Base-by-base conservation (phyloP, 2,329 filamentous ascomycete genomes). In the Colletotrichum orbiculare region DNA sequence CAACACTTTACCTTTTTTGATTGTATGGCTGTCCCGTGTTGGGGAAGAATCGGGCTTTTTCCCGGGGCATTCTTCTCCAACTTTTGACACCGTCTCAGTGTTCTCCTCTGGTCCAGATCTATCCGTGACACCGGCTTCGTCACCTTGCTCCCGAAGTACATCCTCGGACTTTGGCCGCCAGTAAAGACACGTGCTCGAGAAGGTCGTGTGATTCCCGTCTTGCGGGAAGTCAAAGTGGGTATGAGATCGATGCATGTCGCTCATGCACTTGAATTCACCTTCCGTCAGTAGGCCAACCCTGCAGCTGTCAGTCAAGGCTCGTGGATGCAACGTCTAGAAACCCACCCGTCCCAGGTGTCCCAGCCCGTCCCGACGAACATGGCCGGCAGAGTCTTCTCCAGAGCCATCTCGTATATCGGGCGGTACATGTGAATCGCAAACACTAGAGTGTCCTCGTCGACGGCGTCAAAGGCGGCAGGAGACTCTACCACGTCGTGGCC, bases 391-490 rank as follows among this genome's bases (percentile, higher is more conserved):
- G 75, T 68, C 0, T 74, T 71, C 2, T 76, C 70, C 2, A 92
- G 75, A 0, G 87, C 80, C 6, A 79, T 73, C 25, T 83, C 77
- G 54, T 87, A 91, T 45, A 85, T 81, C 42, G 76, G 79, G 25
- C 77, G 79, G 61, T 88, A 87, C 63, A 89, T 80, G 54, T 91
- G 89, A 0, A 91, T 81, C 1, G 86, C 89, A 68, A 86, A 92
- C 2, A 90, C 78, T 2, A 92, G 72, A 0, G 86, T 83, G 0
- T 76, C 70, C 0, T 71, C 52, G 13, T 82, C 78, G 9, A 91
- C 78, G 6, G 81, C 69, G 0, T 80, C 73, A 68, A 87, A 89
- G 0, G 82, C 89, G 0, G 60, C 71, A 0, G 90, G 89, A 2
- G 84, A 78, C 1, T 83, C 77, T 4, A 85, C 77, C 4, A 85